Base-by-base conservation (phyloP, 1,284 basidiomycete genomes). In the Trichosporon ovoides region DNA sequence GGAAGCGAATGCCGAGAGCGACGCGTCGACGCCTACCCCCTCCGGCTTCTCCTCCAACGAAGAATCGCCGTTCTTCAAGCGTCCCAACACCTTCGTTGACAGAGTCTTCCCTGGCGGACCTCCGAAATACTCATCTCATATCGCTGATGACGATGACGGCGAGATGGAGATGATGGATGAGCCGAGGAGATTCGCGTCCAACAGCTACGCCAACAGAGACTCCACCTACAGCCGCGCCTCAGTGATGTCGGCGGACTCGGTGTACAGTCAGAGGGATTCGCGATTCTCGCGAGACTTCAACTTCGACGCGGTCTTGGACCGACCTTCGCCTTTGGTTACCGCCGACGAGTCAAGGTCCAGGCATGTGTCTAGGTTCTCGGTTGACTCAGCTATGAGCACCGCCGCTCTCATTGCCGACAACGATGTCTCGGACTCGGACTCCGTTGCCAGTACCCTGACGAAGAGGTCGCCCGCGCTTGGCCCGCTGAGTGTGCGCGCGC, bases 311-410 rank as follows among this genome's bases (percentile, higher is more conserved):
- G n/a, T 48, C 43, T n/a, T 48, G 43, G 28, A 31, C 4, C 28
- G 28, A 9, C 43, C 43, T 5, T 24, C 24, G 24, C 22, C 43
- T 7, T 4, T 48, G 14, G 43, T 48, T 14, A 48, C 43, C 14
- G n/a, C 11, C 22, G 43, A 31, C 6, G 24, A 13, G 43, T 16
- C 24, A 14, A 48, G 28, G 43, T 48, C 43, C 14, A 22, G 43
- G 22, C 43, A 48, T n/a, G 43, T 48, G 13, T 48, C 43, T 7
- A 48, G 43, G 22, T 48, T 48, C 43, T 48, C 43, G 16, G n/a
- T 48, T 16, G 43, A 48, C 43, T 48, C 43, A n/a, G 43, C 43
- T 9, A 48, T 48, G 43, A 48, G 43, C 24, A 48, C 43, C 5
- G 43, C 43, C 3, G 43, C 43, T 7, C 43, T 48, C 16, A 48